Base-by-base conservation (phyloP, 106 monocot species). In the Dendrobium catenatum region DNA sequence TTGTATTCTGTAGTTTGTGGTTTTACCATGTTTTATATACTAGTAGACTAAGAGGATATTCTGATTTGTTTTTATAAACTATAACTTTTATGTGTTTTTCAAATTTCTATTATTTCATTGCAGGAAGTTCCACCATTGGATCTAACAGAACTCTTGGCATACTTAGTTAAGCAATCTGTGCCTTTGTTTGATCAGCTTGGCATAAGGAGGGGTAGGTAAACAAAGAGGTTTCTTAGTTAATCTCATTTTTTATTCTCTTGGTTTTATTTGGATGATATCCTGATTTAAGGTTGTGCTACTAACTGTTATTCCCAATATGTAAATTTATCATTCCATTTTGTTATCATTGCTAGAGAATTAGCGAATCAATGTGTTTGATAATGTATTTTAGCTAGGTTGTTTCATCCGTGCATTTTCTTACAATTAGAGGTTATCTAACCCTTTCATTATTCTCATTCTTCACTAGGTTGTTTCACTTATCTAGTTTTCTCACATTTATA, bases 161-260 rank as follows among this genome's bases (percentile, higher is more conserved):
- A 95, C 84, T 58, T 99, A 13, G 88, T 95, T 40, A 93, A 83
- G 81, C 95, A 98, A 86, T 93, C 94, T 67, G 91, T 80, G 4
- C 93, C 92, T 37, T 83, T 94, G 49, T 89, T 98, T 78, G 94
- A 98, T 78, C 97, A 98, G 76, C 88, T 98, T 81, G 97, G 97
- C 80, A 80, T 94, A 47, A 83, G 77, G 77, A 55, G 86, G 83
- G 97, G 94, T 98, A 89, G 13, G 40, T 72, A 43, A 42, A 76
- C 19, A 37, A 68, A 27, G 13, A 44, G 49, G 48, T 77, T 75
- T 59, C 68, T 78, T 17, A 13, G 58, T 22, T 24, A 61, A 22
- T 22, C 5, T 19, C 10, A 61, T 22, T n/a, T 61, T 61, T 61
- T 3, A n/a, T 58, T 61, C 61, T 51, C 15, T 15, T 51, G 51